phyloP scores from a whole-genome alignment of 441 rosid species.

The Caryocar brasiliense region DNA sequence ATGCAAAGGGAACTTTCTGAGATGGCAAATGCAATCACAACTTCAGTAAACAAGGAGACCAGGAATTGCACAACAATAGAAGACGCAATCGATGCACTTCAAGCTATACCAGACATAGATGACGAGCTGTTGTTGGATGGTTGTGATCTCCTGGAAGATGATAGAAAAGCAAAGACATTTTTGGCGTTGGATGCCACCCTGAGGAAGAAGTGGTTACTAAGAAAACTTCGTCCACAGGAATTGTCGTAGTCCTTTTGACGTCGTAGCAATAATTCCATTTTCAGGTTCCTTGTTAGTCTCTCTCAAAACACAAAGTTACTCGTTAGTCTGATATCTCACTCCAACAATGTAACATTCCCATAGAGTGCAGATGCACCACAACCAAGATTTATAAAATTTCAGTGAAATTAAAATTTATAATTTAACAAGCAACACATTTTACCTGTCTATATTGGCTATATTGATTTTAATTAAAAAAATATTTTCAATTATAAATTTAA shows the following conservation, averaged over 20 bases:
- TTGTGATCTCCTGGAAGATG: constrained; percentile 79
- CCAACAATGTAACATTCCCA: too few species aligned
- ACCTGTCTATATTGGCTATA: too few species aligned
- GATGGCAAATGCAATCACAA: constrained; percentile 13
- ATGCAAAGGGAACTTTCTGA: constrained; percentile 21
- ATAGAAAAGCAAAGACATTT: constrained; percentile 70
- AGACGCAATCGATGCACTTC: constrained; percentile 48
- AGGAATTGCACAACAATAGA: constrained; percentile 26
- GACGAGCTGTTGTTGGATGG: constrained; percentile 77
- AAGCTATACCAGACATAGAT: constrained; percentile 60
- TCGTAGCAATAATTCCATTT: too few species aligned
- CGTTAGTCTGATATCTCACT: too few species aligned
- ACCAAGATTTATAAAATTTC: too few species aligned
- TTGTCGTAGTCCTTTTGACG: neutral
- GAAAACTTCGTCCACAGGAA: constrained; percentile 53
- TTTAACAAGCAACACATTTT: too few species aligned
- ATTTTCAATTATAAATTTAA: too few species aligned
- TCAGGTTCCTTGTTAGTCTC: too few species aligned
- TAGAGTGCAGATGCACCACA: too few species aligned
- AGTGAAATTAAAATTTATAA: too few species aligned
- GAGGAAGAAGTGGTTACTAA: constrained; percentile 66
- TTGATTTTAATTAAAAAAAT: too few species aligned
- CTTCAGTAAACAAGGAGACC: constrained; percentile 11
- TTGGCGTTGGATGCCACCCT: constrained; percentile 53
- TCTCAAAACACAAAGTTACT: too few species aligned